These are phyloP conservation scores for Harringtonia lauricola DNA, from an alignment of 2,329 filamentous ascomycete genomes.

Conservation along the genomic window DNA sequence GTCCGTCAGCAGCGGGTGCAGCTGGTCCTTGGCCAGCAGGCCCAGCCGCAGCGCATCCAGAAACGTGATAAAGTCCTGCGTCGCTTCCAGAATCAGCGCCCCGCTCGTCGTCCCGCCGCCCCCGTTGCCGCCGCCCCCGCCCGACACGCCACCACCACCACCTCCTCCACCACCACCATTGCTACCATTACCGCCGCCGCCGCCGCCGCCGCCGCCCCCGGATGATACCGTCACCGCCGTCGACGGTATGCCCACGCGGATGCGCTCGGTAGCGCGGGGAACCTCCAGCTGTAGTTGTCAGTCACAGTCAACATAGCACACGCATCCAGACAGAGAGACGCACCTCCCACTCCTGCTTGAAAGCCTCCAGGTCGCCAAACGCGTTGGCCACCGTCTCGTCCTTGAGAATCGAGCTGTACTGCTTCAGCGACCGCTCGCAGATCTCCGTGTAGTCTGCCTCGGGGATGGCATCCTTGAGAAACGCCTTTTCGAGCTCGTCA, in stretches of 20 bases:
- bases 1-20: conserved; percentile 91
- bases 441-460: conserved; percentile 94
- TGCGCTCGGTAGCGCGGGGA: conserved; percentile 82
- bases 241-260: conserved; percentile 85
- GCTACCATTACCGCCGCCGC: conserved; percentile 44
- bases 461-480: conserved; percentile 86
- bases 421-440: conserved; percentile 84
- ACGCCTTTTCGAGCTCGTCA: conserved; percentile 92
- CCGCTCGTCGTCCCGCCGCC: conserved; percentile 38
- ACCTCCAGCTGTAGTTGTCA: conserved; percentile 67
- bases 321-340: conserved; percentile 16
- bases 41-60: conserved; percentile 89
- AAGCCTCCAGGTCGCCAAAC: conserved; percentile 80
- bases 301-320: neutral
- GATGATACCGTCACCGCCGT: conserved; percentile 50
- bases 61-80: conserved; percentile 97
- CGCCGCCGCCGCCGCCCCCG: conserved; percentile 28
- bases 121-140: conserved; percentile 29
- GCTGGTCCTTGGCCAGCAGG: conserved; percentile 83
- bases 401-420: conserved; percentile 89
- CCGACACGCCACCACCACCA: conserved; percentile 55
- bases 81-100: conserved; percentile 74
- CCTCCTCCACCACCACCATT: conserved; percentile 37
- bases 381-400: conserved; percentile 84
- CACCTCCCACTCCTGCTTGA: conserved; percentile 88